Evolutionary conservation across 768 basidiomycete genomes (phyloP).

Genomic region (Lentinula raphanica): DNA sequence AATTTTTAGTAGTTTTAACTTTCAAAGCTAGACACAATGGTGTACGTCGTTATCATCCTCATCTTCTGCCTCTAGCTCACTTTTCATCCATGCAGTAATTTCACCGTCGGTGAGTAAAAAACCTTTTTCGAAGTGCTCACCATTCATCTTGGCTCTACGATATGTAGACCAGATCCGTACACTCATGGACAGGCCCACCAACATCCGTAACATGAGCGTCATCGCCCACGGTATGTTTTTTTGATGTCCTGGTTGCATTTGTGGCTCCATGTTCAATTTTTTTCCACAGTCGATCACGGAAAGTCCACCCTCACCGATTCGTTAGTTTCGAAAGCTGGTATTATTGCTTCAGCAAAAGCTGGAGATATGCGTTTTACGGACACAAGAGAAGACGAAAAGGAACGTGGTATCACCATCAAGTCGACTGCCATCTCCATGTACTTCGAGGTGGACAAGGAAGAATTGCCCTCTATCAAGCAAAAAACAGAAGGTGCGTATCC

Average conservation of each 20-base stretch:
- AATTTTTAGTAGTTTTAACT: constrained; percentile 16
- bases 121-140: background rate
- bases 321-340: constrained; percentile 98
- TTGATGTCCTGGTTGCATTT: constrained; percentile 6
- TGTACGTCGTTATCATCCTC: constrained; percentile 48
- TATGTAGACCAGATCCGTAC: constrained; percentile 73
- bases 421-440: constrained; percentile 99
- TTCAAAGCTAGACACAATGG: constrained; percentile 65
- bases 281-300: constrained; percentile 88
- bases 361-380: constrained; percentile 97
- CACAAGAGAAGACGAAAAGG: constrained; percentile 96
- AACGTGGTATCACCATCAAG: constrained; percentile 99
- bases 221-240: constrained; percentile 77
- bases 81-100: constrained; percentile 56
- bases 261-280: constrained; percentile 11
- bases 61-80: constrained; percentile 8
- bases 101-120: constrained; percentile 70
- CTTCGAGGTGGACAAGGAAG: constrained; percentile 92
- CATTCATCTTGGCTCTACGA: constrained; percentile 3
- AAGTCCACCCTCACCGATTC: constrained; percentile 99
- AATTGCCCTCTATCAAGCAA: constrained; percentile 81
- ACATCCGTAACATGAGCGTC: constrained; percentile 94
- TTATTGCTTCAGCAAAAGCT: constrained; percentile 91
- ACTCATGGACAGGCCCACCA: constrained; percentile 87
- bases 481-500: constrained; percentile 75